These are phyloP conservation scores for Jatropha multifida DNA, from an alignment of 441 rosid species.

Conservation along the genomic window DNA sequence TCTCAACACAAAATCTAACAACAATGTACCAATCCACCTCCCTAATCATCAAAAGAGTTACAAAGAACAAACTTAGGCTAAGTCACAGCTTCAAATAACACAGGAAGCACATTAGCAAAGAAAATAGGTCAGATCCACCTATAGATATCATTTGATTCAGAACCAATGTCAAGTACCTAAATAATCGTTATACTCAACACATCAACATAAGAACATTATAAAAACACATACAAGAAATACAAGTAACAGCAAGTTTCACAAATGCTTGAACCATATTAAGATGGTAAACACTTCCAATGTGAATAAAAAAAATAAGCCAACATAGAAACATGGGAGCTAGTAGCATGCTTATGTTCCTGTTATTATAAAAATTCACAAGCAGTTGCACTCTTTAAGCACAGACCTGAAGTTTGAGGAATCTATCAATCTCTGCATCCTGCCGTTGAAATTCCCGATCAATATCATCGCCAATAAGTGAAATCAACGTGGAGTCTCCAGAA, in stretches of 20 bases:
- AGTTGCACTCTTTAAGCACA: slow-evolving; percentile 9
- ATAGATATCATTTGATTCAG: background rate
- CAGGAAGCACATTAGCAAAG: background rate
- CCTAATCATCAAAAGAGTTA: no score
- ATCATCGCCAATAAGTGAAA: slow-evolving; percentile 62
- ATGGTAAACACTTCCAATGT: background rate
- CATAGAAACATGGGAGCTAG: slow-evolving; percentile 3
- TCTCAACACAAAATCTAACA: background rate
- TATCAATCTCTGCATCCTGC: slow-evolving; percentile 72
- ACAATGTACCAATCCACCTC: background rate
- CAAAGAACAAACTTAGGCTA: no score
- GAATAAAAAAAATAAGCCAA: background rate
- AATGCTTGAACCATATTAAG: background rate
- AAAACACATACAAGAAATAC: background rate
- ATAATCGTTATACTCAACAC: background rate
- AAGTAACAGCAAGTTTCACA: background rate
- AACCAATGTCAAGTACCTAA: background rate
- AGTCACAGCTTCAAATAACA: background rate
- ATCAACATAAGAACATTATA: background rate
- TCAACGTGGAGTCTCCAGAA: slow-evolving; percentile 61
- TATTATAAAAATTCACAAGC: background rate
- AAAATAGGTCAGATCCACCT: background rate
- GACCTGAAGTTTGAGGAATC: slow-evolving; percentile 81
- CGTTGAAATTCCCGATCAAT: slow-evolving; percentile 63
- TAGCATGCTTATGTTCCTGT: background rate